Evolutionary conservation across 129 eudicot species (phyloP).

Genomic region (Saposhnikovia divaricata): DNA sequence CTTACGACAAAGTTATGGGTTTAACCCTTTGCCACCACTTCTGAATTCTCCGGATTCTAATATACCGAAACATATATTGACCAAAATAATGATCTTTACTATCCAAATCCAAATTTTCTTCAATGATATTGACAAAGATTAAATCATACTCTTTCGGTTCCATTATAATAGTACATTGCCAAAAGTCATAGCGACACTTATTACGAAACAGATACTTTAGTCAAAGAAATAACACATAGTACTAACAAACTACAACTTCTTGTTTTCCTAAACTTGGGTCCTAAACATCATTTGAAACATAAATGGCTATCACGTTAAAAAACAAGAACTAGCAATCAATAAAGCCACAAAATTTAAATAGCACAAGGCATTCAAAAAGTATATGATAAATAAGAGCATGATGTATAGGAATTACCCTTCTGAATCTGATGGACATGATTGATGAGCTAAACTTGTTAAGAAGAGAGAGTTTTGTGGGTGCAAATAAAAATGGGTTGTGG

Average conservation of each 20-base stretch:
- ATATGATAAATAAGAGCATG: not conserved
- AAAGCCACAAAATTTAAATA: not conserved
- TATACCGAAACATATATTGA: too few relatives aligned
- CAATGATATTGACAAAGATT: too few relatives aligned
- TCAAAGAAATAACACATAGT: too few relatives aligned
- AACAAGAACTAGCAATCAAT: not conserved
- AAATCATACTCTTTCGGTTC: not conserved
- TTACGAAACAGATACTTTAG: too few relatives aligned
- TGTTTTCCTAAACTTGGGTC: not conserved
- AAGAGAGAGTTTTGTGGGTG: not conserved
- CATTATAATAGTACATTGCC: not conserved
- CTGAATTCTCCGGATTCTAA: too few relatives aligned
- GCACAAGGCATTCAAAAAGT: not conserved
- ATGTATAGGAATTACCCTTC: slow-evolving; percentile 21
- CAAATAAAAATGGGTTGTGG: not conserved
- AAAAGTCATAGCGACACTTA: not conserved
- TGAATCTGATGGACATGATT: slow-evolving; percentile 36
- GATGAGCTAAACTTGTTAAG: not conserved
- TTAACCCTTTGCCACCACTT: too few relatives aligned
- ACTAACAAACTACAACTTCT: not conserved
- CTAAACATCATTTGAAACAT: not conserved
- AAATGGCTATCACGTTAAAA: not conserved
- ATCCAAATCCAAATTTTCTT: too few relatives aligned
- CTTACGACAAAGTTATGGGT: too few relatives aligned
- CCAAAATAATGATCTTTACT: too few relatives aligned